A percentile compares a stretch with the other conserved stretches of the same genome.
phyloP scores from a whole-genome alignment of 2,329 filamentous ascomycete species.

The Penicillium freii region DNA sequence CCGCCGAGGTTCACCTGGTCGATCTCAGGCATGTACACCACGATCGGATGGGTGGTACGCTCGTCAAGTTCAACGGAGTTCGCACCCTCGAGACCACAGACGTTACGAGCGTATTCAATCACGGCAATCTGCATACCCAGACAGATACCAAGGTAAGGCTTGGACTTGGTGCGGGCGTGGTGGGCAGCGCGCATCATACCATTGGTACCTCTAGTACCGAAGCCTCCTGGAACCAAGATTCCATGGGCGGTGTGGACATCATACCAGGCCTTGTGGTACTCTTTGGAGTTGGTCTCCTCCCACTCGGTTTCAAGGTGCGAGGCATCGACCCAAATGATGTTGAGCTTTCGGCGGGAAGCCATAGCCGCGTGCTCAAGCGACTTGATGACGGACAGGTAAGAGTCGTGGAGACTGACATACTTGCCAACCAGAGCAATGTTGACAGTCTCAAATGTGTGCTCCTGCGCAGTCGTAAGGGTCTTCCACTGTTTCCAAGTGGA shows the following conservation, averaged over 20 bases:
- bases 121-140: conserved; percentile 91
- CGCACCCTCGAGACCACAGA: conserved; percentile 62
- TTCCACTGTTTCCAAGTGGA: conserved; percentile 79
- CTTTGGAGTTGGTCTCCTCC: conserved; percentile 65
- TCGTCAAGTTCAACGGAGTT: conserved; percentile 57
- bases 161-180: conserved; percentile 77
- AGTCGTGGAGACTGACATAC: conserved; percentile 80
- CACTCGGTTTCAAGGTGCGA: conserved; percentile 74
- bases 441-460: conserved; percentile 66
- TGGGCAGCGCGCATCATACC: conserved; percentile 84
- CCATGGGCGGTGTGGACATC: conserved; percentile 65
- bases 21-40: conserved; percentile 92
- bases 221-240: conserved; percentile 65
- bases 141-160: conserved; percentile 85
- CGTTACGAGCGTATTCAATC: conserved; percentile 78
- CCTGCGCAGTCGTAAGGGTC: conserved; percentile 63
- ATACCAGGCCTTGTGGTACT: conserved; percentile 85
- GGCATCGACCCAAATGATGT: conserved; percentile 77
- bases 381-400: conserved; percentile 80
- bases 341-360: conserved; percentile 16
- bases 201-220: conserved; percentile 76
- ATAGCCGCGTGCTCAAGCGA: conserved; percentile 44
- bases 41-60: conserved; percentile 63
- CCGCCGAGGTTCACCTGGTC: conserved; percentile 71
- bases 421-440: conserved; percentile 91